A percentile compares a stretch with the other conserved stretches of the same genome.
phyloP scores from a whole-genome alignment of 2,329 filamentous ascomycete species.

The Penicillium hesseltinei region DNA sequence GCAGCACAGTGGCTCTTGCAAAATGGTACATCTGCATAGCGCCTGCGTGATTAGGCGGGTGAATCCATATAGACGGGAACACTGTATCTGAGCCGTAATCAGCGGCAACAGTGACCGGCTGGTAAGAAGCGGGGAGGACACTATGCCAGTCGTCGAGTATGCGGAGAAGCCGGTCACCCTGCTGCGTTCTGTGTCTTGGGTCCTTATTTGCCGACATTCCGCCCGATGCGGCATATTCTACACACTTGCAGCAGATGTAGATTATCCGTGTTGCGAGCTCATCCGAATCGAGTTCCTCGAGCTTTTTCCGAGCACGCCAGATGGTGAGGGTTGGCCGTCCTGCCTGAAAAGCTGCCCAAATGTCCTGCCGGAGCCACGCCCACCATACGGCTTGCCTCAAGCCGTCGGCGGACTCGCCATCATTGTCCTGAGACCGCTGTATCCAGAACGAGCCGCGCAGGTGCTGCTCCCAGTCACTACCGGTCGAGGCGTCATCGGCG shows the following conservation, averaged over 20 bases:
- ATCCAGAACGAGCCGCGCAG: conserved; percentile 65
- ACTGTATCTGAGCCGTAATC: conserved; percentile 17
- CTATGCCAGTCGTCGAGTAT: conserved; percentile 51
- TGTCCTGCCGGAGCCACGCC: conserved; percentile 63
- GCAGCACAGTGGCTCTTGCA: conserved; percentile 51
- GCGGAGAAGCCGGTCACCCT: conserved; percentile 45
- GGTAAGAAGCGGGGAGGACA: conserved; percentile 42
- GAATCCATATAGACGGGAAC: conserved; percentile 50
- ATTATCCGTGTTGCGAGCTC: conserved; percentile 52
- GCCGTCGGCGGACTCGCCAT: conserved; percentile 54
- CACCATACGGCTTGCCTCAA: conserved; percentile 61
- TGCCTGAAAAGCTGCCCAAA: conserved; percentile 63
- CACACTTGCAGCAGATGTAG: conserved; percentile 54
- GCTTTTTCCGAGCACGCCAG: conserved; percentile 53
- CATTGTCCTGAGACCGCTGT: conserved; percentile 58
- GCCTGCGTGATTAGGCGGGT: conserved; percentile 48
- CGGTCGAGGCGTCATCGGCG: conserved; percentile 36
- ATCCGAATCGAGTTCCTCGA: conserved; percentile 49
- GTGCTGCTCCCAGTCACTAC: conserved; percentile 59
- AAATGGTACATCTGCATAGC: conserved; percentile 54
- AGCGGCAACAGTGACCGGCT: conserved; percentile 35
- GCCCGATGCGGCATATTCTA: conserved; percentile 55
- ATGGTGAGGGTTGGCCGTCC: conserved; percentile 55
- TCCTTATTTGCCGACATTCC: conserved; percentile 43
- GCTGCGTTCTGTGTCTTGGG: conserved; percentile 42